Evolutionary conservation across 805 yeast species (phyloP), one percentile per base, ranked within the genome.

Genomic region (Yarrowia bubula): DNA sequence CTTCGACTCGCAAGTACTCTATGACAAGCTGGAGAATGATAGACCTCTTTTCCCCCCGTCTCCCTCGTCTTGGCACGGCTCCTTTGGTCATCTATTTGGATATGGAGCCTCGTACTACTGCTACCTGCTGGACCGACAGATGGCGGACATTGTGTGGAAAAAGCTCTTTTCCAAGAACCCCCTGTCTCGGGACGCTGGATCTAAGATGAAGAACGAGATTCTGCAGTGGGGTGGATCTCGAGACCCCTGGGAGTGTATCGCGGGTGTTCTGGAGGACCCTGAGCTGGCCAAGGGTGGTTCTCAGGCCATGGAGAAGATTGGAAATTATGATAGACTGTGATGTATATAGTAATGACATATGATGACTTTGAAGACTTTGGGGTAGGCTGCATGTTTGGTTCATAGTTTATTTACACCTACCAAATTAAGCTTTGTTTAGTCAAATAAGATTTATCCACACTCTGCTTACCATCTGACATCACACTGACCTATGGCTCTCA

Each of bases 81-180:
- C 87, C 72, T 92, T 95, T 76, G 96, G 97, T 1, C 99, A 95
- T 73, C 77, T 95, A 44, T 89, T 88, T 70, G 91, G 97, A 0
- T 95, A 95, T 72, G 98, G 98, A 1, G 90, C 98, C 0, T 89
- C 92, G 0, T 95, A 95, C 73, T 95, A 95, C 76, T 89, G 97
- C 35, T 95, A 95, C 73, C 75, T 95, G 61, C 82, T 95, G 65
- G 99, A 95, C 76, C 78, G 98, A 43, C 97, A 97, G 7, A 89
- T 95, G 68, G 98, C 98, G 0, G 84, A 91, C 31, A 86, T 86
- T 71, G 83, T 93, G 1, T 95, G 97, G 92, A 80, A 82, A 10
- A 85, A 83, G 53, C 77, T 93, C 43, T 95, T 95, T 74, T 78
- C 76, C 3, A 70, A 80, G 4, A 84, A 92, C 72, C 97, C 97